These are phyloP conservation scores for Stephanodiscus minutulus DNA, from an alignment of 108 stramenopile genomes.

Conservation along the genomic window DNA sequence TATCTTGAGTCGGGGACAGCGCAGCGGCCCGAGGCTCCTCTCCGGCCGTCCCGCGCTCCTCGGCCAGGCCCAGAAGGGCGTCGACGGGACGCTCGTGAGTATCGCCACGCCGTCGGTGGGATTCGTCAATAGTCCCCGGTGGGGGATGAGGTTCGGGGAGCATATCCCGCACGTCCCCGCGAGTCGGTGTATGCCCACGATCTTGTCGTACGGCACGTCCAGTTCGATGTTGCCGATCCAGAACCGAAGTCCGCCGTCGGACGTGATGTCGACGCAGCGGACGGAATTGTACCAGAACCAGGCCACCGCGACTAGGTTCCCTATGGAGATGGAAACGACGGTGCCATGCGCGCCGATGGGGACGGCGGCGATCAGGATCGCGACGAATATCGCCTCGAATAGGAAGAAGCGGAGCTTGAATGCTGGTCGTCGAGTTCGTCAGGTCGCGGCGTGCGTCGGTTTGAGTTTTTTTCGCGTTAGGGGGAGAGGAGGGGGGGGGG, in stretches of 20 bases:
- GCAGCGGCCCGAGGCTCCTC: constrained; percentile 65
- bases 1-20: constrained; percentile 78
- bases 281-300: constrained; percentile 93
- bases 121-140: constrained; percentile 71
- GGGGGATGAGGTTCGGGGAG: constrained; percentile 51
- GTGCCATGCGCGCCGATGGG: constrained; percentile 86
- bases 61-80: constrained; percentile 89
- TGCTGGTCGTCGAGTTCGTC: constrained; percentile 42
- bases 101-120: constrained; percentile 82
- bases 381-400: constrained; percentile 70
- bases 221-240: constrained; percentile 91
- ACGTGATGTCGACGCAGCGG: constrained; percentile 81
- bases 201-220: constrained; percentile 86
- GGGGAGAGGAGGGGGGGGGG: too few relatives aligned
- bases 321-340: constrained; percentile 76
- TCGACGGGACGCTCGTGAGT: constrained; percentile 79
- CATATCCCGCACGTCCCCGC: constrained; percentile 48
- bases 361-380: constrained; percentile 68
- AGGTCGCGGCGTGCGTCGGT: not conserved
- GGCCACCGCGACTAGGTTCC: constrained; percentile 76
- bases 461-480: not conserved
- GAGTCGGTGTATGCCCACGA: constrained; percentile 64
- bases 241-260: constrained; percentile 81
- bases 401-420: constrained; percentile 80
- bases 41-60: constrained; percentile 84